Conservation (phyloP, 2,329 filamentous ascomycete genomes). For the Claviceps sp. region DNA sequence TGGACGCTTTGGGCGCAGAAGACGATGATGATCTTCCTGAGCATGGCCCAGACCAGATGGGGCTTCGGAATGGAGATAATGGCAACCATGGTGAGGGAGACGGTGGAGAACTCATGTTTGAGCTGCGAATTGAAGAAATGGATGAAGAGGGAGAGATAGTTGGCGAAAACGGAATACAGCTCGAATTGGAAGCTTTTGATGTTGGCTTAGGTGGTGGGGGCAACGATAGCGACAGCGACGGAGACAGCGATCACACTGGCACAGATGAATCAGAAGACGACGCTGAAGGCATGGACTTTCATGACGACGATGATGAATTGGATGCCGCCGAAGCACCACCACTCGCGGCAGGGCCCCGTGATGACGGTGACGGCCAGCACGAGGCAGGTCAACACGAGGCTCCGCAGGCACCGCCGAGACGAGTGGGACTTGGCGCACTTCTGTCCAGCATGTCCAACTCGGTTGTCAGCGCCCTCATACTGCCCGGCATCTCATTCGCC, state of each 20-base stretch:
- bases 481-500: conserved; percentile 67
- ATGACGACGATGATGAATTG: not conserved
- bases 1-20: conserved; percentile 23
- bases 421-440: conserved; percentile 21
- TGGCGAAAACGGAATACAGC: conserved; percentile 21
- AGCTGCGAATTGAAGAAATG: conserved; percentile 21
- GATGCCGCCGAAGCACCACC: not conserved
- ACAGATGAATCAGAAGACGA: not conserved
- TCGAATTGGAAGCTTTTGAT: conserved; percentile 2
- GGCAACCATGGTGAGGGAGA: conserved; percentile 9
- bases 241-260: not conserved
- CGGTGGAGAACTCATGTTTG: conserved; percentile 17
- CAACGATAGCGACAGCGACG: not conserved
- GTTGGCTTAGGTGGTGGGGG: not conserved
- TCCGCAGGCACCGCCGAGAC: conserved; percentile 21
- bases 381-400: conserved; percentile 21
- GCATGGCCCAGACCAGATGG: conserved; percentile 8
- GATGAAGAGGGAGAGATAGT: conserved; percentile 18
- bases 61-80: conserved; percentile 6
- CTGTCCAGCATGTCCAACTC: conserved; percentile 33
- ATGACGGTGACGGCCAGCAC: conserved; percentile 13
- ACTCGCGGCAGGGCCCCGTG: conserved; percentile 3
- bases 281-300: not conserved
- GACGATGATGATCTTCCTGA: conserved; percentile 12
- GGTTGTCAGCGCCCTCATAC: conserved; percentile 48